Percentiles rank a stretch among this genome's conserved stretches.
Evolutionary conservation across 2,329 filamentous ascomycete genomes (phyloP).

Genomic region (Fusarium tjaetaba): DNA sequence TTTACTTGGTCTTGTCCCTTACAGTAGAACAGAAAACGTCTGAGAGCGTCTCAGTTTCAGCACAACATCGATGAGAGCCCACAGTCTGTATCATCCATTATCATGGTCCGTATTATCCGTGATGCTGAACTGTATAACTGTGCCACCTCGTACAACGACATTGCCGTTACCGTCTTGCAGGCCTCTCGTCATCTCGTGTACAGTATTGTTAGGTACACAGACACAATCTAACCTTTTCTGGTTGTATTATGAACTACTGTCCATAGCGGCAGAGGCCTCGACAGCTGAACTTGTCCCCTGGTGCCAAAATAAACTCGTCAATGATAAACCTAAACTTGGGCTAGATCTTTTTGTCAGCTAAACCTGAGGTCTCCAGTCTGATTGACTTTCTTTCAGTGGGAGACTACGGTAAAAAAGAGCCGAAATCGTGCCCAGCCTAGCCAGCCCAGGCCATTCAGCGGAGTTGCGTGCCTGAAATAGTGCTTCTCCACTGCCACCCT

Average conservation of each 20-base stretch:
- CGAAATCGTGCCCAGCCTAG: neutral
- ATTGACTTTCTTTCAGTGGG: conserved; percentile 7
- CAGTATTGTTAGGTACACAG: neutral
- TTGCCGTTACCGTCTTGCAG: neutral
- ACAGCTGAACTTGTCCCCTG: neutral
- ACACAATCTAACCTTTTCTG: neutral
- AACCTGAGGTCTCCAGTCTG: neutral
- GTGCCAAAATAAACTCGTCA: neutral
- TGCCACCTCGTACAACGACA: conserved; percentile 21
- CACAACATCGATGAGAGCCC: neutral
- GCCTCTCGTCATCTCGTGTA: neutral
- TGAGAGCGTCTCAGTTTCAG: conserved; percentile 29
- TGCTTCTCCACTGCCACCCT: neutral
- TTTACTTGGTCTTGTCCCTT: conserved; percentile 3
- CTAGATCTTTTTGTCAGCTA: neutral
- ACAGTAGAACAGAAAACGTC: conserved; percentile 3
- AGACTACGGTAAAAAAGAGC: neutral
- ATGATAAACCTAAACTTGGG: too few species aligned
- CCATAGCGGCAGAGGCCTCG: neutral
- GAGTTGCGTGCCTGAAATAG: conserved; percentile 31
- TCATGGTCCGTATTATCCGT: neutral
- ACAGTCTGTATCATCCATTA: neutral
- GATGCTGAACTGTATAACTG: neutral
- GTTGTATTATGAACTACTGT: neutral
- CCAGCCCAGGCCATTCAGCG: conserved; percentile 16